phyloP scores from a whole-genome alignment of 139 green algal species.

The Diplosphaera chodatii region DNA sequence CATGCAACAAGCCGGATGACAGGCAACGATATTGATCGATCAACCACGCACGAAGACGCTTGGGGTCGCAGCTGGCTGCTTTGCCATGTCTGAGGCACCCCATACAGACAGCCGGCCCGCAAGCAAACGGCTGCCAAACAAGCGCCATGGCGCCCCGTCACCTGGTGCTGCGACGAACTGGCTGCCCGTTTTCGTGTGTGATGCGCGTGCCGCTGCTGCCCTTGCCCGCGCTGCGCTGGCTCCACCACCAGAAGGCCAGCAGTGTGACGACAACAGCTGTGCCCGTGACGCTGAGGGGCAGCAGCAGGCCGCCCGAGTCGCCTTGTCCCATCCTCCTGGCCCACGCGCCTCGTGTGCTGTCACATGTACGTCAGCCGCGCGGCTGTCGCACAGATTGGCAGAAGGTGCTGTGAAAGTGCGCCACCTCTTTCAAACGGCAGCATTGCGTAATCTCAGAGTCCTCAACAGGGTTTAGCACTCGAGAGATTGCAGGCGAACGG shows the following conservation, averaged over 20 bases:
- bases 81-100: not conserved
- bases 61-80: not conserved
- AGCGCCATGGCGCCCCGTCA: not conserved
- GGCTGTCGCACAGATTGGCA: too few relatives aligned
- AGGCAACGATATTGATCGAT: too few relatives aligned
- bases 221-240: not conserved
- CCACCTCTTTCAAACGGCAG: too few relatives aligned
- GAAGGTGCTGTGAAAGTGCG: too few relatives aligned
- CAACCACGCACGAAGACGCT: too few relatives aligned
- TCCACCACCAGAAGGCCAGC: not conserved
- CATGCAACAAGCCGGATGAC: too few relatives aligned
- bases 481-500: too few relatives aligned
- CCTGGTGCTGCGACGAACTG: not conserved
- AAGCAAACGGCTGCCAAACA: too few relatives aligned
- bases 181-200: not conserved
- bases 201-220: not conserved
- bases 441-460: too few relatives aligned
- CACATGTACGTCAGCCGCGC: not conserved
- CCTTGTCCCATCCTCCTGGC: not conserved
- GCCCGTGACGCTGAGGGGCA: not conserved
- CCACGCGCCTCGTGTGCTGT: not conserved
- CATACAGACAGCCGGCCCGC: too few relatives aligned
- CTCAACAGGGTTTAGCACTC: too few relatives aligned
- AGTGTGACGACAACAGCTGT: not conserved
- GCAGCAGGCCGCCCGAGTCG: not conserved